Base-by-base conservation (phyloP, 1,284 basidiomycete genomes). In the Cutaneotrichosporon sp. region DNA sequence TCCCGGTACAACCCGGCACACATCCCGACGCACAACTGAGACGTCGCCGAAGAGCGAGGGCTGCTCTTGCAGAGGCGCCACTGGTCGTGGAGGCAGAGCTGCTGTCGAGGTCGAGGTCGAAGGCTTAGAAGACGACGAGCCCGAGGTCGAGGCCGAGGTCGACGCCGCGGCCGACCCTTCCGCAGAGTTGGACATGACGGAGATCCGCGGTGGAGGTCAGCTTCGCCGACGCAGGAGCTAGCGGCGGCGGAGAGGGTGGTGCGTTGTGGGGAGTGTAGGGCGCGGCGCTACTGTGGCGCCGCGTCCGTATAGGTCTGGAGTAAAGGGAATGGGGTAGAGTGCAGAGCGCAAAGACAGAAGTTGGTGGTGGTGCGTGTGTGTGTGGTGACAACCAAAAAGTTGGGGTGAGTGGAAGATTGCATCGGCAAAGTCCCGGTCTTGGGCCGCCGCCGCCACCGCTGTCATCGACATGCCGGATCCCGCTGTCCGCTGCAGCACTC, bases 21-120 rank as follows among this genome's bases (percentile, higher is more conserved):
- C 30, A 13, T 13, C 21, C 3, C 30, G 1, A 61, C 72, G 56
- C 45, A 73, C 73, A 14, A 76, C 59, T 8, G 72, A 70, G 9
- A 64, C 60, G 51, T 76, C 73, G 45, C 71, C 72, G 52, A 76
- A 76, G n/a, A 73, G 56, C 21, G 69, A 55, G 5, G 69, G 68
- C 14, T 54, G 52, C 14, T 46, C 35, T 20, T 23, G 38, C 20
- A 18, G 38, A 9, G n/a, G 38, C 38, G 20, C 17, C n/a, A 40
- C 26, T 26, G 30, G 41, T 10, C 41, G 41, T 14, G 14, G 13
- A n/a, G 21, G 41, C 9, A 43, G 5, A 15, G 43, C 17, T 4
- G 30, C 20, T 18, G 12, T 22, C 20, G 23, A 26, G 42, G 17
- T 10, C 2, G 43, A 34, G 23, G 26, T 14, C 8, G 43, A 18